Evolutionary conservation across 2,329 filamentous ascomycete genomes (phyloP).

Genomic region (Diaporthe aspalathi): DNA sequence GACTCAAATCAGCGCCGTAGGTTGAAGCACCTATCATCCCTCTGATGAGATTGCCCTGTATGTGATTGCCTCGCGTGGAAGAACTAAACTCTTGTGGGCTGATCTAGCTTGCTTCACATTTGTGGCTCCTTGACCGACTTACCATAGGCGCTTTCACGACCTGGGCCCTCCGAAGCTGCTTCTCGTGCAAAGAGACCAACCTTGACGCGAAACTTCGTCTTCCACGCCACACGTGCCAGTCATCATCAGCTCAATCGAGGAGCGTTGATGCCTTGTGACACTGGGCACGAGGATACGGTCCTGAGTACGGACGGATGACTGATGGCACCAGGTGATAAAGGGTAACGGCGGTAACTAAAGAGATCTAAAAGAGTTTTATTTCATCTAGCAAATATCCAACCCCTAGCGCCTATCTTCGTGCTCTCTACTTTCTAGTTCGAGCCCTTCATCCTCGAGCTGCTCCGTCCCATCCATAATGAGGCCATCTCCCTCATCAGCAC

Average conservation of each 20-base stretch:
- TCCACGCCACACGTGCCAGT: background rate
- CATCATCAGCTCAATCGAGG: background rate
- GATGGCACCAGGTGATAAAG: background rate
- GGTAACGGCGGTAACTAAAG: background rate
- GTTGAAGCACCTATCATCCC: background rate
- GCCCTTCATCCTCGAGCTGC: slow-evolving; percentile 56
- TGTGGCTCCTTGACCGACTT: too few species aligned
- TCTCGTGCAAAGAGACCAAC: background rate
- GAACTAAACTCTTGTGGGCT: too few species aligned
- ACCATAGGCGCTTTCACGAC: background rate
- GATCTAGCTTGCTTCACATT: too few species aligned
- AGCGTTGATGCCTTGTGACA: background rate
- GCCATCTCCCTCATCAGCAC: slow-evolving; percentile 50
- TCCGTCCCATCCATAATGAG: slow-evolving; percentile 64
- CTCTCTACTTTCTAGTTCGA: slow-evolving; percentile 38
- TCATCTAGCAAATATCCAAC: slow-evolving; percentile 9
- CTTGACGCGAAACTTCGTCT: background rate
- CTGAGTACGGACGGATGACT: too few species aligned
- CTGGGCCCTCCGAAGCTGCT: background rate
- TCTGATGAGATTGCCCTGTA: too few species aligned
- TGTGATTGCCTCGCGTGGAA: too few species aligned
- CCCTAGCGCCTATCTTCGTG: slow-evolving; percentile 12
- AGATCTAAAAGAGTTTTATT: background rate
- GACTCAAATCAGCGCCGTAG: background rate
- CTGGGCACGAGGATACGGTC: background rate